Base-by-base conservation (phyloP, 768 basidiomycete genomes). In the Podaxis sp. region DNA sequence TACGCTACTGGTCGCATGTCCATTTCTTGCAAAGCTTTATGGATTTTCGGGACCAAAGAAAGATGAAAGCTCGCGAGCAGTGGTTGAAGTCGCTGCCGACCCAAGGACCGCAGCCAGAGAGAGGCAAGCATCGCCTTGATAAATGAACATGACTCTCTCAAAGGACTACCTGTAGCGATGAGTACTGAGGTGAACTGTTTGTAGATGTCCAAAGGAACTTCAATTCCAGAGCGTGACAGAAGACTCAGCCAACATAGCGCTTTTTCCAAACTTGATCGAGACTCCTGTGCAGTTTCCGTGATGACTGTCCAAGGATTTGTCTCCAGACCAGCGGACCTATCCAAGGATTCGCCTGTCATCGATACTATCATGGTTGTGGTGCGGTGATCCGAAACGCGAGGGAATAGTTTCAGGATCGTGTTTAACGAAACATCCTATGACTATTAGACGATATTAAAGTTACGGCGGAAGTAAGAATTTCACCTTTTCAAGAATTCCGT, bases 191-290 rank as follows among this genome's bases (percentile, higher is more conserved):
- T 74, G 50, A 86, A 80, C 38, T 79, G 79, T 27, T 73, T 69
- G 65, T 86, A 85, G 4, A 78, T 78, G 2, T 74, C 58, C 4
- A 79, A 72, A 2, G 89, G 80, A 35, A 91, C 77, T 40, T 87
- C 83, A 27, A 90, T 79, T 1, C 87, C 89, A 5, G 89, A 88
- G 51, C 77, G 75, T 23, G 87, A 79, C 65, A 90, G 76, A 46
- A 86, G 71, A 46, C 78, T 77, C 18, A 92, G 77, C 84, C 87
- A 89, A 47, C 75, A 74, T 37, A 90, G 69, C 40, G 81, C 78
- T 35, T 74, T 77, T 21, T 72, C 67, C 44, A 86, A 74, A 16
- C 82, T 80, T 5, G 76, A 71, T 44, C 68, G 62, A 35, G 76
- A 77, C 59, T 76, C 70, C 1, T 71, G 72, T 0, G 84, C 83